Evolutionary conservation across 2,329 filamentous ascomycete species (phyloP).

Genomic region (Aspergillus sp.): DNA sequence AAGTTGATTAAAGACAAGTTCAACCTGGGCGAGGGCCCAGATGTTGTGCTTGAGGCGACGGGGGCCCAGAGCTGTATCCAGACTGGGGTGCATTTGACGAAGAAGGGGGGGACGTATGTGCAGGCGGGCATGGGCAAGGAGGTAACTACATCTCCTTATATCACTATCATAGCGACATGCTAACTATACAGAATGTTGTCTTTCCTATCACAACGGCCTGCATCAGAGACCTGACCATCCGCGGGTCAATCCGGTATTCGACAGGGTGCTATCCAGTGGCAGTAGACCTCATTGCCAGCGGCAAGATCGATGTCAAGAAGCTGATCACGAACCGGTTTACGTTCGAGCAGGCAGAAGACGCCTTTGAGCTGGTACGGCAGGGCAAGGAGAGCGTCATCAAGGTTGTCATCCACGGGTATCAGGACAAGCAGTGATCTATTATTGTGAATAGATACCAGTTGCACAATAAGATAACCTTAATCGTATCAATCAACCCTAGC

Average conservation of each 20-base stretch:
- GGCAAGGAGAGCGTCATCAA: background rate
- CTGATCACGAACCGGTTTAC: background rate
- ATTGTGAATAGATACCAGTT: background rate
- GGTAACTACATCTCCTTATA: background rate
- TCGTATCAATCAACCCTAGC: background rate
- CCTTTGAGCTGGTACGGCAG: background rate
- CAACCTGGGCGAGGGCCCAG: conserved; percentile 41
- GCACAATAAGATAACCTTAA: background rate
- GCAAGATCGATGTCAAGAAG: background rate
- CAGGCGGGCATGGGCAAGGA: conserved; percentile 34
- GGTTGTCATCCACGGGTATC: background rate
- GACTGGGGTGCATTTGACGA: conserved; percentile 38
- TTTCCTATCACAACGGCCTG: conserved; percentile 34
- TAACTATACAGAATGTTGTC: conserved; percentile 28
- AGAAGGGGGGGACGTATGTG: conserved; percentile 24
- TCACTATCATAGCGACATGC: background rate
- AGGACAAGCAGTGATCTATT: background rate
- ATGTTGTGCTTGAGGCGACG: conserved; percentile 40
- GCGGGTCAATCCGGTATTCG: conserved; percentile 30
- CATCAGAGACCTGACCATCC: conserved; percentile 30
- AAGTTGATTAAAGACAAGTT: conserved; percentile 30
- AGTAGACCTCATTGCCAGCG: background rate
- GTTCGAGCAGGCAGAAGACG: background rate
- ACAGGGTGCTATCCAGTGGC: conserved; percentile 19
- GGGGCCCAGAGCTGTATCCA: conserved; percentile 44